phyloP scores from a whole-genome alignment of 1,284 basidiomycete genomes.

The Cutaneotrichosporon mucoides region DNA sequence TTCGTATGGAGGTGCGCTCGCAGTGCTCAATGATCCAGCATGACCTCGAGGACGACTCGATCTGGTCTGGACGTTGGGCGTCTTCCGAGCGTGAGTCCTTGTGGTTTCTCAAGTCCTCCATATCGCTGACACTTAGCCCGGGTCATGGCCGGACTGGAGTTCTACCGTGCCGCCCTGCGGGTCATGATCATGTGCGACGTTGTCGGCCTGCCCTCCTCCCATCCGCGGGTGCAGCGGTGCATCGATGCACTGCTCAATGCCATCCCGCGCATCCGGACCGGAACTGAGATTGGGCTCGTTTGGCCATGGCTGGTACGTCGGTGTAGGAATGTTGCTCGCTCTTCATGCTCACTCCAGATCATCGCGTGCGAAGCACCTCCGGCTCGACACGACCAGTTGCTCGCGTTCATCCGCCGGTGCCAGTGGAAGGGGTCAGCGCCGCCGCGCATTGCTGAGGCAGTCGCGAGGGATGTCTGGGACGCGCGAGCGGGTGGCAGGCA shows the following conservation, averaged over 20 bases:
- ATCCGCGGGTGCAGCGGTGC: background rate
- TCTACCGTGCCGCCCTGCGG: background rate
- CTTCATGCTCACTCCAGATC: background rate
- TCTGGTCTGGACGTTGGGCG: background rate
- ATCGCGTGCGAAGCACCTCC: background rate
- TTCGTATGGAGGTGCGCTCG: background rate
- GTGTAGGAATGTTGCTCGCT: too few species aligned
- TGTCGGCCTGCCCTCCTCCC: background rate
- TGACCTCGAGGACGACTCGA: background rate
- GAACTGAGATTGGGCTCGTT: background rate
- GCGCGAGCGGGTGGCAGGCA: background rate
- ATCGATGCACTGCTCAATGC: background rate
- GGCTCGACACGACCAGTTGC: background rate
- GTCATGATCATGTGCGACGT: background rate
- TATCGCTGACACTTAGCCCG: too few species aligned
- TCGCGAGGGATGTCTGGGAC: background rate
- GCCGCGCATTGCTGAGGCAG: background rate
- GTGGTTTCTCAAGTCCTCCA: too few species aligned
- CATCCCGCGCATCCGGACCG: background rate
- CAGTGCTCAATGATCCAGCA: constrained; percentile 1
- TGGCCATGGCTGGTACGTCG: background rate
- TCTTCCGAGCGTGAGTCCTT: background rate
- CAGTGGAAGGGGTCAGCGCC: constrained; percentile 1
- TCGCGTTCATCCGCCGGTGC: background rate
- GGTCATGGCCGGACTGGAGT: background rate